Percentiles rank a stretch among this genome's conserved stretches.
Conservation (phyloP, 768 basidiomycete genomes). For the Rubroboletus pulcherrimus region DNA sequence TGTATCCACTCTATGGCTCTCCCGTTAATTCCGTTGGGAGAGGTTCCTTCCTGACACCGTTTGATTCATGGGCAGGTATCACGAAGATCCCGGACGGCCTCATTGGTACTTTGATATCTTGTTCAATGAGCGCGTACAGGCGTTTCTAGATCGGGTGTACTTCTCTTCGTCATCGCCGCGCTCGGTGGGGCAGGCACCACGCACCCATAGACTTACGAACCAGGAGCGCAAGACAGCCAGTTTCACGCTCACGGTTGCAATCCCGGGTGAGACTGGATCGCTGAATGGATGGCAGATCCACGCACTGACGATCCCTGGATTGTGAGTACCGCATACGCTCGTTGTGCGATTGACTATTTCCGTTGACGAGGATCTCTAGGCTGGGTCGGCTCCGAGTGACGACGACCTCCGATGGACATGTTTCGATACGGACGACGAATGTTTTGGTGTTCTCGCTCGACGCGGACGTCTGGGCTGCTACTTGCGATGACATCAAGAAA, state of each 20-base stretch:
- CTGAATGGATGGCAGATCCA: slow-evolving; percentile 69
- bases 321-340: slow-evolving; percentile 40
- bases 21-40: background rate
- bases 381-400: slow-evolving; percentile 22
- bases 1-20: background rate
- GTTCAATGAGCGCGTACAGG: slow-evolving; percentile 47
- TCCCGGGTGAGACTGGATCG: slow-evolving; percentile 65
- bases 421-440: slow-evolving; percentile 24
- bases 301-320: slow-evolving; percentile 58
- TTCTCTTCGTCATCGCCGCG: slow-evolving; percentile 2
- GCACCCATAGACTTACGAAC: background rate
- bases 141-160: slow-evolving; percentile 47
- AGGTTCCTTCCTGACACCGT: background rate
- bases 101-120: slow-evolving; percentile 74
- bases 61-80: slow-evolving; percentile 38
- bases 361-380: slow-evolving; percentile 4
- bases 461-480: background rate
- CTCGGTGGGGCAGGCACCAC: background rate
- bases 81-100: slow-evolving; percentile 56
- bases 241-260: slow-evolving; percentile 73
- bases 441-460: slow-evolving; percentile 24
- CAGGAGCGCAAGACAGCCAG: background rate
- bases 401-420: background rate
- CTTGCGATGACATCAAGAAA: background rate
- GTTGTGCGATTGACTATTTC: background rate